Evolutionary conservation across 169 alveolate species (phyloP).

Genomic region (Eimeria brunetti): DNA sequence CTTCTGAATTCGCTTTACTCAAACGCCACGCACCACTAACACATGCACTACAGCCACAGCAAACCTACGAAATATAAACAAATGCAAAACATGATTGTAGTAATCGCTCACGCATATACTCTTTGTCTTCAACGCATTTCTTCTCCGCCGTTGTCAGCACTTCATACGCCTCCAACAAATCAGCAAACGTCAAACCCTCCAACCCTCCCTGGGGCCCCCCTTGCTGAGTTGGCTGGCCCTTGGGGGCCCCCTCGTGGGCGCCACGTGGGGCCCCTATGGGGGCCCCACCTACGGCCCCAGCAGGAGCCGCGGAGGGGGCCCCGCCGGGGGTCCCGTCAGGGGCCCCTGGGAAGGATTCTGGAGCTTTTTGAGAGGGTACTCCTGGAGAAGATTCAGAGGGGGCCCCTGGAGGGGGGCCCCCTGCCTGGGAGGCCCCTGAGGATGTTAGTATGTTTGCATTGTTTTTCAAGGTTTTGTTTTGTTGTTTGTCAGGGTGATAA

Average conservation of each 20-base stretch:
- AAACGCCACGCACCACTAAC: not conserved
- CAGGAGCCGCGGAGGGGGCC: conserved; percentile 15
- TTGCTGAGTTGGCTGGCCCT: not conserved
- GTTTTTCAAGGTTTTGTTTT: not conserved
- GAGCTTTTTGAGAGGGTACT: not conserved
- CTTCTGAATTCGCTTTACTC: too few species aligned
- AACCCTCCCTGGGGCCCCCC: not conserved
- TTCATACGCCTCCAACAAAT: conserved; percentile 22
- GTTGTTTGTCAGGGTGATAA: conserved; percentile 18
- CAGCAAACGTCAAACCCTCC: not conserved
- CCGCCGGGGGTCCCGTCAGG: not conserved
- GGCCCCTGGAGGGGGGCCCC: conserved; percentile 10
- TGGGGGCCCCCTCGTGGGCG: conserved; percentile 12
- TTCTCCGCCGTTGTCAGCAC: not conserved
- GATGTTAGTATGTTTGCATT: not conserved
- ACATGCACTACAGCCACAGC: too few species aligned
- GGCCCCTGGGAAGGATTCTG: not conserved
- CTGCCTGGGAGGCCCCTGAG: not conserved
- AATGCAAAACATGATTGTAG: too few species aligned
- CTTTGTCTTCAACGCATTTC: not conserved
- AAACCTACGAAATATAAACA: too few species aligned
- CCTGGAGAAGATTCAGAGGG: not conserved
- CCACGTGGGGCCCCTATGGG: not conserved
- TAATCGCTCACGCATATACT: not conserved
- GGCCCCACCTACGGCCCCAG: not conserved